phyloP scores from a whole-genome alignment of 2,329 filamentous ascomycete species.

The Chrysoporthe cubensis region DNA sequence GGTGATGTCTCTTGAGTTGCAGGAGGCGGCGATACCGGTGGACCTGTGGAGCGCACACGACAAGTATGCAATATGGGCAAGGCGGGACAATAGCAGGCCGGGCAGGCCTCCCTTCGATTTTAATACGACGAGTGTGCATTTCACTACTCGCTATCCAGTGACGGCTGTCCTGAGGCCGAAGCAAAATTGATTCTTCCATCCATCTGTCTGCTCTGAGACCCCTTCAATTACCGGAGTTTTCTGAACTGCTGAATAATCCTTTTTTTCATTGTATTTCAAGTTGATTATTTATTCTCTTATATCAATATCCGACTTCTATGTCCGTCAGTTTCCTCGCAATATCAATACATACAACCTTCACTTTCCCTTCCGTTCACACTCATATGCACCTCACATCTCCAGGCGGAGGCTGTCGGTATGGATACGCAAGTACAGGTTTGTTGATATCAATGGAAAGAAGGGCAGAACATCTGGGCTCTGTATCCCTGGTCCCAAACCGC shows the following conservation, averaged over 20 bases:
- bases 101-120: conserved; percentile 14
- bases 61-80: neutral
- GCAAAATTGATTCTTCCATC: neutral
- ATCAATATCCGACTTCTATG: too few relatives aligned
- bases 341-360: too few relatives aligned
- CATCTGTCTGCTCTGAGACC: neutral
- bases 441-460: neutral
- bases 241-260: too few relatives aligned
- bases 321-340: too few relatives aligned
- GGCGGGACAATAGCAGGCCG: conserved; percentile 1
- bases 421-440: neutral
- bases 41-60: conserved; percentile 9
- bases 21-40: neutral
- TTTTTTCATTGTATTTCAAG: too few relatives aligned
- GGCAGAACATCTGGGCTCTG: neutral
- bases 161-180: neutral
- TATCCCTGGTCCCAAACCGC: neutral
- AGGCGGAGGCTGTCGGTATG: too few relatives aligned
- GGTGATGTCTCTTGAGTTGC: conserved; percentile 12
- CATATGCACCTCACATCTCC: too few relatives aligned
- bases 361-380: too few relatives aligned
- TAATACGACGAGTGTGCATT: conserved; percentile 25
- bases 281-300: too few relatives aligned
- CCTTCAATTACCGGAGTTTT: too few relatives aligned
- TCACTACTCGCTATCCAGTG: neutral